Percentiles rank a stretch among this genome's conserved stretches.
Evolutionary conservation across 2,329 filamentous ascomycete genomes (phyloP).

Genomic region (Alternaria infectoria): DNA sequence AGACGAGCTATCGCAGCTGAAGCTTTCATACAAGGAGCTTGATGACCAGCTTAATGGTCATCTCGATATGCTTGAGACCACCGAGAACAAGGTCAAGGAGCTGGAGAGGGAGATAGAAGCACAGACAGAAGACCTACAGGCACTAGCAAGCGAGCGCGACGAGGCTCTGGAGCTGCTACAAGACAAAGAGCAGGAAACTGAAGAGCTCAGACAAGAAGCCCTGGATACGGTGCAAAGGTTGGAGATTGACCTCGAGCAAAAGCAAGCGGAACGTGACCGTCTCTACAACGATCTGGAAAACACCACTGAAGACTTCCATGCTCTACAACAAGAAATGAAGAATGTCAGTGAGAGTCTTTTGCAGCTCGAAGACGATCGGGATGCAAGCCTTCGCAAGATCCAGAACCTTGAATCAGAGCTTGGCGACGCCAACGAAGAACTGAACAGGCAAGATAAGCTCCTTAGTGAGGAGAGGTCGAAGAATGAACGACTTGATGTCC

Average conservation of each 20-base stretch:
- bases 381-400: slow-evolving; percentile 78
- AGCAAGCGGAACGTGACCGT: slow-evolving; percentile 72
- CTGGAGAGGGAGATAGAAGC: slow-evolving; percentile 83
- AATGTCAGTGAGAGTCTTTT: slow-evolving; percentile 86
- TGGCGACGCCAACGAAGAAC: slow-evolving; percentile 81
- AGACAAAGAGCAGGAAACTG: slow-evolving; percentile 62
- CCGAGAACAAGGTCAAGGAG: slow-evolving; percentile 63
- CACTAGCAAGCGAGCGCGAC: slow-evolving; percentile 82
- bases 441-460: slow-evolving; percentile 83
- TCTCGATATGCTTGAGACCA: slow-evolving; percentile 76
- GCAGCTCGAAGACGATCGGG: slow-evolving; percentile 86
- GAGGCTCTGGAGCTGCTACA: slow-evolving; percentile 79
- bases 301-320: slow-evolving; percentile 83
- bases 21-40: slow-evolving; percentile 88
- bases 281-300: slow-evolving; percentile 75
- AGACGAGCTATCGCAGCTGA: slow-evolving; percentile 84
- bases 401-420: slow-evolving; percentile 84
- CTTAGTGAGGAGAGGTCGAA: slow-evolving; percentile 86
- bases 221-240: slow-evolving; percentile 64
- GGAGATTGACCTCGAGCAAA: slow-evolving; percentile 72
- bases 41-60: slow-evolving; percentile 81
- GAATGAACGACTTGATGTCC: slow-evolving; percentile 83
- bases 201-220: slow-evolving; percentile 63
- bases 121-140: slow-evolving; percentile 78
- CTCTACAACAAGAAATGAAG: slow-evolving; percentile 93